Percentiles rank a stretch among this genome's conserved stretches.
Evolutionary conservation across 2,329 filamentous ascomycete species (phyloP).

Genomic region (Clonostachys chloroleuca): DNA sequence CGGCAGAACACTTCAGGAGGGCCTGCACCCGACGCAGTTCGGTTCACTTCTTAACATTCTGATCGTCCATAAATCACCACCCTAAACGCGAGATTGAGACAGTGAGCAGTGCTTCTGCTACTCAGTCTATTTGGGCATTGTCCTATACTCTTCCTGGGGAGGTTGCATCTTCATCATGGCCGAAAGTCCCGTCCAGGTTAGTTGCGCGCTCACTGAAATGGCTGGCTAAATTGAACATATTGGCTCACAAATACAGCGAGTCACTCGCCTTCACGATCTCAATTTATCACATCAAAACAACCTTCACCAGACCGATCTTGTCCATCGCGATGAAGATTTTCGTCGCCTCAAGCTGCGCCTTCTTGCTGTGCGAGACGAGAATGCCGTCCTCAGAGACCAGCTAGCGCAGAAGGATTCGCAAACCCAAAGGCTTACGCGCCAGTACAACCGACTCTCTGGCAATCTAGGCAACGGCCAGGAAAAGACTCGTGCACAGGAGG

Average conservation of each 20-base stretch:
- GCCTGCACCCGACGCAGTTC: too few species aligned
- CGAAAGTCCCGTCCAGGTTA: too few species aligned
- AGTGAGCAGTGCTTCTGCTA: too few species aligned
- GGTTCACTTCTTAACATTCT: too few species aligned
- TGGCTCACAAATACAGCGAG: slow-evolving; percentile 24
- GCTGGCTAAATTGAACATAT: too few species aligned
- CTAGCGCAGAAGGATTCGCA: slow-evolving; percentile 56
- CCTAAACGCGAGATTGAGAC: background rate
- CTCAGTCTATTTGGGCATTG: too few species aligned
- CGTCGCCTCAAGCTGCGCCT: slow-evolving; percentile 66
- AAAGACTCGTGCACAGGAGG: slow-evolving; percentile 37
- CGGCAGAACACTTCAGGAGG: too few species aligned
- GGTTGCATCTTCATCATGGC: too few species aligned
- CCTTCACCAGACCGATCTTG: slow-evolving; percentile 58
- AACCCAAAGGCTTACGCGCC: slow-evolving; percentile 40
- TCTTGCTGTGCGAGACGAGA: slow-evolving; percentile 71
- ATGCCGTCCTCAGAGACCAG: slow-evolving; percentile 61
- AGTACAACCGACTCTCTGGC: slow-evolving; percentile 29
- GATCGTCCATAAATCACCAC: too few species aligned
- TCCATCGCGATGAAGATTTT: slow-evolving; percentile 71
- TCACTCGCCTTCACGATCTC: slow-evolving; percentile 45
- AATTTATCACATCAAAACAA: slow-evolving; percentile 68
- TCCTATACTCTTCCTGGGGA: too few species aligned
- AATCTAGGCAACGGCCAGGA: slow-evolving; percentile 39
- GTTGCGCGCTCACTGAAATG: too few species aligned